Conservation (phyloP, 208 protist genomes). For the Blastocrithidia nonstop region DNA sequence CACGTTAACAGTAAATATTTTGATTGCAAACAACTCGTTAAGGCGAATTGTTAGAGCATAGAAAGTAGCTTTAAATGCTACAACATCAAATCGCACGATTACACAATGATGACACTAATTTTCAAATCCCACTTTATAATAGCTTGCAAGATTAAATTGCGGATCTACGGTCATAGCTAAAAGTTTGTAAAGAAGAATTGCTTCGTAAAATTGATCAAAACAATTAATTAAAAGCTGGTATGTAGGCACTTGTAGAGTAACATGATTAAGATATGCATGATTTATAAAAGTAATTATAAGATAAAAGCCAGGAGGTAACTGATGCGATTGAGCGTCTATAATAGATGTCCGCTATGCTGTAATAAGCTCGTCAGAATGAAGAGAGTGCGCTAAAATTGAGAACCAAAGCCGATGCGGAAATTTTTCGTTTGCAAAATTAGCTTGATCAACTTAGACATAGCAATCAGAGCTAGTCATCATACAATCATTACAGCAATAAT, state of each 20-base stretch:
- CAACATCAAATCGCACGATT: conserved; percentile 47
- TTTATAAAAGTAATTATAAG: conserved; percentile 28
- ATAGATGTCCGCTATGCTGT: conserved; percentile 61
- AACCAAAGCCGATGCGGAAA: conserved; percentile 42
- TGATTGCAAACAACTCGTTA: too few relatives aligned
- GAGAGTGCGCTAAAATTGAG: conserved; percentile 30
- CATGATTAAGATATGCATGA: conserved; percentile 46
- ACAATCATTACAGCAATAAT: conserved; percentile 2
- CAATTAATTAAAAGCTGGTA: conserved; percentile 21
- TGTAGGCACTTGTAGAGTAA: conserved; percentile 33
- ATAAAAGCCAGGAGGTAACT: conserved; percentile 38
- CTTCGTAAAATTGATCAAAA: conserved; percentile 28
- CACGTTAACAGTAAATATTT: too few relatives aligned
- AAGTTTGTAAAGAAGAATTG: conserved; percentile 16
- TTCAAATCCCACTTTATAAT: conserved; percentile 16
- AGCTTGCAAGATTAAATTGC: conserved; percentile 17
- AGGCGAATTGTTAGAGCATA: conserved; percentile 34
- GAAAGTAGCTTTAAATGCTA: conserved; percentile 28
- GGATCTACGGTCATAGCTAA: conserved; percentile 18
- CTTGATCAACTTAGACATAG: conserved; percentile 30
- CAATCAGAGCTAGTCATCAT: neutral
- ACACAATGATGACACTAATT: conserved; percentile 18
- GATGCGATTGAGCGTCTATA: conserved; percentile 58
- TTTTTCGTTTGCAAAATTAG: conserved; percentile 57
- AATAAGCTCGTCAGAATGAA: conserved; percentile 51